These are phyloP conservation scores for Quercus phellos DNA, from an alignment of 331 rosid species.

Conservation along the genomic window DNA sequence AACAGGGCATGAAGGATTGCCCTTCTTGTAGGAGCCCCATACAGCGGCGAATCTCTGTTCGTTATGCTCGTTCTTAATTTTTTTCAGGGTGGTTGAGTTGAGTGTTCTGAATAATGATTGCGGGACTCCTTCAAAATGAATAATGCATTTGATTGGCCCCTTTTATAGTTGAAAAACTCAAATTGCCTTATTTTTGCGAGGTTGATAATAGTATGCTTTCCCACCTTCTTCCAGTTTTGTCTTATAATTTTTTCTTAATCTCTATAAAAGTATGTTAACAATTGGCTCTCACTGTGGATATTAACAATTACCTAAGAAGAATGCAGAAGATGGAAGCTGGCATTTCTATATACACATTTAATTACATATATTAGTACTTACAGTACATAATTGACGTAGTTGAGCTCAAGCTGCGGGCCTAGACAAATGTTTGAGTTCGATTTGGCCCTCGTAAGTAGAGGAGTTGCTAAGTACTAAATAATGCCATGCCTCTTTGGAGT, in stretches of 20 bases:
- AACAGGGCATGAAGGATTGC: constrained; percentile 90
- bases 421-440: background rate
- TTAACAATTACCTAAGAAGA: background rate
- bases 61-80: constrained; percentile 44
- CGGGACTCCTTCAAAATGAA: constrained; percentile 52
- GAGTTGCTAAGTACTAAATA: background rate
- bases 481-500: no score
- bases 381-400: no score
- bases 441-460: background rate
- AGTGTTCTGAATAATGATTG: constrained; percentile 36
- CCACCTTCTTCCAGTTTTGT: constrained; percentile 11
- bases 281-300: background rate
- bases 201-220: constrained; percentile 20
- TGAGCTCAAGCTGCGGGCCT: no score
- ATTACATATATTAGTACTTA: no score
- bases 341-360: background rate
- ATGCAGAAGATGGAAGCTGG: background rate
- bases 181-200: constrained; percentile 26
- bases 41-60: constrained; percentile 68
- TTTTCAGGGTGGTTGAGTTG: constrained; percentile 24
- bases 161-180: constrained; percentile 31
- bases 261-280: background rate
- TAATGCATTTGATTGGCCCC: constrained; percentile 46
- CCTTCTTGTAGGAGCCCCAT: constrained; percentile 90
- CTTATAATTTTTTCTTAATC: background rate